Conservation (phyloP, 495 filamentous ascomycete genomes). For the Hypoxylon crocopeplum region DNA sequence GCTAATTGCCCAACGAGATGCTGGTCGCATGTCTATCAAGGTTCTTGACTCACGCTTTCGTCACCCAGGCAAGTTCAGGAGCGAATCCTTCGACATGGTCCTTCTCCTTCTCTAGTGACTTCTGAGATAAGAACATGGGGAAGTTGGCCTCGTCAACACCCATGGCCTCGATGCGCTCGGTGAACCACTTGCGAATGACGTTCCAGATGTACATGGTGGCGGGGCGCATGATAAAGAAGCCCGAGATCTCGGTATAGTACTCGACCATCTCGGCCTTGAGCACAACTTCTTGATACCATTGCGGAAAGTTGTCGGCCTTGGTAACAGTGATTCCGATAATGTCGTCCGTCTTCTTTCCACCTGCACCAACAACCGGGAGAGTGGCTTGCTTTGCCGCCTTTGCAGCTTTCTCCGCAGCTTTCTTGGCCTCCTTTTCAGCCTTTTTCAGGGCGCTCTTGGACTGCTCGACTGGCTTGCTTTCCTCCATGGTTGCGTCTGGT, state of each 20-base stretch:
- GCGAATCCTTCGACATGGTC: constrained; percentile 97
- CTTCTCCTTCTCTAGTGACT: constrained; percentile 92
- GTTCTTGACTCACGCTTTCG: constrained; percentile 73
- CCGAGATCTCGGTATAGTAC: constrained; percentile 80
- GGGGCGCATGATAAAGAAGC: constrained; percentile 92
- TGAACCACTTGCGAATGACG: constrained; percentile 88
- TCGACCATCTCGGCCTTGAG: constrained; percentile 95
- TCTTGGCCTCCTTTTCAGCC: constrained; percentile 66
- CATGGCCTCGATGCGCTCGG: constrained; percentile 81
- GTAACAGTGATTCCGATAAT: constrained; percentile 85
- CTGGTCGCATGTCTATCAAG: neutral
- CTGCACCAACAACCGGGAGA: constrained; percentile 50
- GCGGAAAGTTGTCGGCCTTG: constrained; percentile 86
- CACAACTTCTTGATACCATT: constrained; percentile 96
- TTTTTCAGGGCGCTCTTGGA: constrained; percentile 79
- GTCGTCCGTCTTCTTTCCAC: constrained; percentile 58
- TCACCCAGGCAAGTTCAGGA: constrained; percentile 98
- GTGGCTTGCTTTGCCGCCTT: constrained; percentile 65
- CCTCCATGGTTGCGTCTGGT: constrained; percentile 47
- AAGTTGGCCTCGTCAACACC: constrained; percentile 96
- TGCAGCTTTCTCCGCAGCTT: constrained; percentile 70
- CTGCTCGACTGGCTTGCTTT: constrained; percentile 49
- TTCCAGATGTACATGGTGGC: constrained; percentile 92
- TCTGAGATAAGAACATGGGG: constrained; percentile 90
- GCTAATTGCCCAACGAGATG: neutral